These are phyloP conservation scores for Brasilioporus rufonigricans DNA, from an alignment of 768 basidiomycete species.

Conservation along the genomic window DNA sequence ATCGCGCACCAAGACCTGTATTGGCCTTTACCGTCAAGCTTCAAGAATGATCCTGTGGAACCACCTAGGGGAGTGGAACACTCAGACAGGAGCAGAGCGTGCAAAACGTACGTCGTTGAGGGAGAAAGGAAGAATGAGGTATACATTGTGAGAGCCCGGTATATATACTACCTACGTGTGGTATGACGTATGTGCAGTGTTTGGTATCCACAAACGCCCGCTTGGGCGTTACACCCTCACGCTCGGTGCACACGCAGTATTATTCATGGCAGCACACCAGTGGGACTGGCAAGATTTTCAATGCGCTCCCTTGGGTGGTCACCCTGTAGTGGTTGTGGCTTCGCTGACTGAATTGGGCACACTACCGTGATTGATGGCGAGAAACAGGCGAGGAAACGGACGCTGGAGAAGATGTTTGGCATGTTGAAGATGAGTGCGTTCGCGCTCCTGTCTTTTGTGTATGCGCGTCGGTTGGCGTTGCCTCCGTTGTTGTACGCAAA, in stretches of 20 bases:
- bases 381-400: conserved; percentile 28
- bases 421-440: conserved; percentile 2
- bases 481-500: not conserved
- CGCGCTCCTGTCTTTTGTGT: conserved; percentile 5
- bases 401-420: not conserved
- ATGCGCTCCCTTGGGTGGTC: conserved; percentile 40
- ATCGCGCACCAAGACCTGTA: conserved; percentile 17
- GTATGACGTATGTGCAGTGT: too few relatives aligned
- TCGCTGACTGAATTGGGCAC: conserved; percentile 33
- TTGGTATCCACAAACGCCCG: conserved; percentile 20
- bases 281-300: conserved; percentile 36
- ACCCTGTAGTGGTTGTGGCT: conserved; percentile 36
- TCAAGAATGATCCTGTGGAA: too few relatives aligned
- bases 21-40: not conserved
- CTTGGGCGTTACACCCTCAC: conserved; percentile 15
- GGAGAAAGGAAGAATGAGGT: too few relatives aligned
- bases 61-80: too few relatives aligned
- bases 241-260: conserved; percentile 29
- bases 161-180: too few relatives aligned
- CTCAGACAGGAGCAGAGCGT: too few relatives aligned
- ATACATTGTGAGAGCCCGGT: too few relatives aligned
- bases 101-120: too few relatives aligned
- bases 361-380: conserved; percentile 39
- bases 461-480: conserved; percentile 4
- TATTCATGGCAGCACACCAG: conserved; percentile 41